These are phyloP conservation scores for Cornus suecica DNA, from an alignment of 148 eudicot species.

Conservation along the genomic window DNA sequence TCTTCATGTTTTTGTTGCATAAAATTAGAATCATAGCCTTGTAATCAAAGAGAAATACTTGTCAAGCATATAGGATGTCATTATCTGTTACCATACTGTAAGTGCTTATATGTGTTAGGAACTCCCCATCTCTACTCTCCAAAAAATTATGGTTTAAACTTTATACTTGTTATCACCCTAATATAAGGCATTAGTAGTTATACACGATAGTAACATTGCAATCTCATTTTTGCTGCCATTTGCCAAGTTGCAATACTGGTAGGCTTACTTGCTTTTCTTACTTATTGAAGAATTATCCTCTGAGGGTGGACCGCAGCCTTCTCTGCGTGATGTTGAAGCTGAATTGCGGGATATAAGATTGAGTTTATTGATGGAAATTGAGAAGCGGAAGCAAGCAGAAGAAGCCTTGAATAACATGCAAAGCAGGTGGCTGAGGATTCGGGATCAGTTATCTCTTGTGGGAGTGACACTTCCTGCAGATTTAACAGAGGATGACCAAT, in stretches of 20 bases:
- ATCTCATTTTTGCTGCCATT: background rate
- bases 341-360: constrained; percentile 79
- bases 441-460: constrained; percentile 53
- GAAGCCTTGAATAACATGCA: constrained; percentile 52
- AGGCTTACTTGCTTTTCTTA: constrained; percentile 10
- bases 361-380: constrained; percentile 81
- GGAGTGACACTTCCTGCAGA: constrained; percentile 73
- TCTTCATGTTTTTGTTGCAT: background rate
- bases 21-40: background rate
- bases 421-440: constrained; percentile 59
- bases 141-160: background rate
- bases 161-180: background rate
- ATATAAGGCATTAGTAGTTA: background rate
- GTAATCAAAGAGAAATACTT: background rate
- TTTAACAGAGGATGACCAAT: constrained; percentile 34
- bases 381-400: constrained; percentile 87
- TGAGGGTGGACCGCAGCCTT: constrained; percentile 57
- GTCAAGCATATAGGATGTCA: background rate
- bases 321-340: constrained; percentile 49
- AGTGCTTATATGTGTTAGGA: background rate
- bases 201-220: background rate
- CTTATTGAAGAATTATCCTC: constrained; percentile 64
- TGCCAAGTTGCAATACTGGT: background rate
- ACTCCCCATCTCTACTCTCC: background rate
- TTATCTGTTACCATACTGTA: too few relatives aligned